These are phyloP conservation scores for Penicillium sp. DNA, from an alignment of 2,329 filamentous ascomycete species.

Conservation along the genomic window DNA sequence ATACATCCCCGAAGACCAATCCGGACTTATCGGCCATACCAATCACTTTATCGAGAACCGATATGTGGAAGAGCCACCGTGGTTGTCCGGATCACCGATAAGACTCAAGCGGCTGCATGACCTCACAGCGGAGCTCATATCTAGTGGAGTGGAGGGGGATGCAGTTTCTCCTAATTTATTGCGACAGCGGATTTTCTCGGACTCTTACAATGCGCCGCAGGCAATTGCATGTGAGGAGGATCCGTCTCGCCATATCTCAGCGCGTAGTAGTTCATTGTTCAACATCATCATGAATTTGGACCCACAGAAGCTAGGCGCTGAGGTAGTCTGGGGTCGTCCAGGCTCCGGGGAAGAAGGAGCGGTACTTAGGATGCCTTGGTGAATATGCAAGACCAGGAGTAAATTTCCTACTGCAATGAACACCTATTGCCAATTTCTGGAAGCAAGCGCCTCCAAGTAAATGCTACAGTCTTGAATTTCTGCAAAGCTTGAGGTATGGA, in stretches of 20 bases:
- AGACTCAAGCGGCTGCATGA: constrained; percentile 31
- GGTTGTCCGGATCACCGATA: constrained; percentile 36
- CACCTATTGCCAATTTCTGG: too few species aligned
- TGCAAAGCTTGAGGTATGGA: too few species aligned
- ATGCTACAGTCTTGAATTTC: background rate
- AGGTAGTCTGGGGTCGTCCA: constrained; percentile 37
- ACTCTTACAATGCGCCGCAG: constrained; percentile 38
- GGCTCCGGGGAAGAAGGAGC: constrained; percentile 31
- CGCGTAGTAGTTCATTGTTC: constrained; percentile 37
- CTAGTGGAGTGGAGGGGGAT: constrained; percentile 22
- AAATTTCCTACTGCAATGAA: too few species aligned
- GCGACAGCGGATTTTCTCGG: constrained; percentile 38
- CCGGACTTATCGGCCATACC: constrained; percentile 44
- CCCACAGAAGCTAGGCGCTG: constrained; percentile 26
- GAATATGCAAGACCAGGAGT: background rate
- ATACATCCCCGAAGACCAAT: constrained; percentile 37
- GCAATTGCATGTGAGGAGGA: constrained; percentile 40
- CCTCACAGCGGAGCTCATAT: constrained; percentile 28
- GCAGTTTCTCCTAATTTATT: constrained; percentile 26
- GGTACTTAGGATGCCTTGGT: constrained; percentile 32
- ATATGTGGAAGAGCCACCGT: constrained; percentile 35
- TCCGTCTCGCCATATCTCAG: constrained; percentile 25
- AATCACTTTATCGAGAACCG: constrained; percentile 47
- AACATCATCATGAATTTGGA: constrained; percentile 41
- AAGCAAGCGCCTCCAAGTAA: too few species aligned